Percentiles rank a stretch among this genome's conserved stretches.
Conservation (phyloP, 106 monocot species). For the Platanthera zijinensis region DNA sequence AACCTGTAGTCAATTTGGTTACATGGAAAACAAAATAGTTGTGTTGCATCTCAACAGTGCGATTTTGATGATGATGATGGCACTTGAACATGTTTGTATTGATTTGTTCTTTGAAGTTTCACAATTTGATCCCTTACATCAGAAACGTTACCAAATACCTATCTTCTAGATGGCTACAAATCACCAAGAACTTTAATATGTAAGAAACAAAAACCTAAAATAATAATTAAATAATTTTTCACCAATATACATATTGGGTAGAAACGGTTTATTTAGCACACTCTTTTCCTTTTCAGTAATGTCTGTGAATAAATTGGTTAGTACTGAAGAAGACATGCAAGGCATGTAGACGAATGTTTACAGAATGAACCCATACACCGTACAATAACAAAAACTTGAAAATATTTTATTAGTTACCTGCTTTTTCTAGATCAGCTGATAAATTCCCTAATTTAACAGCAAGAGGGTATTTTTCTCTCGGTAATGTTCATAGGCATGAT, state of each 20-base stretch:
- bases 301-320: not conserved
- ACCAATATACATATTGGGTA: too few relatives aligned
- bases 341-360: too few relatives aligned
- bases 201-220: too few relatives aligned
- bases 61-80: not conserved
- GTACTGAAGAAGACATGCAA: not conserved
- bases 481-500: conserved; percentile 89
- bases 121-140: too few relatives aligned
- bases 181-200: too few relatives aligned
- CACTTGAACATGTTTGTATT: too few relatives aligned
- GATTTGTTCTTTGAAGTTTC: too few relatives aligned
- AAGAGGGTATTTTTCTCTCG: conserved; percentile 81
- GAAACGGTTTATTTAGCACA: not conserved
- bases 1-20: too few relatives aligned
- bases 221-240: too few relatives aligned
- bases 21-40: not conserved
- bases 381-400: not conserved
- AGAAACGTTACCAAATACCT: too few relatives aligned
- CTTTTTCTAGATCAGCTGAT: conserved; percentile 76
- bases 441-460: conserved; percentile 97
- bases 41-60: too few relatives aligned
- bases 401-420: conserved; percentile 46
- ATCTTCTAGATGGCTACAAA: too few relatives aligned
- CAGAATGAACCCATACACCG: not conserved
- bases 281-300: not conserved